Evolutionary conservation across 768 basidiomycete genomes (phyloP).

Genomic region (Russula brevipes): DNA sequence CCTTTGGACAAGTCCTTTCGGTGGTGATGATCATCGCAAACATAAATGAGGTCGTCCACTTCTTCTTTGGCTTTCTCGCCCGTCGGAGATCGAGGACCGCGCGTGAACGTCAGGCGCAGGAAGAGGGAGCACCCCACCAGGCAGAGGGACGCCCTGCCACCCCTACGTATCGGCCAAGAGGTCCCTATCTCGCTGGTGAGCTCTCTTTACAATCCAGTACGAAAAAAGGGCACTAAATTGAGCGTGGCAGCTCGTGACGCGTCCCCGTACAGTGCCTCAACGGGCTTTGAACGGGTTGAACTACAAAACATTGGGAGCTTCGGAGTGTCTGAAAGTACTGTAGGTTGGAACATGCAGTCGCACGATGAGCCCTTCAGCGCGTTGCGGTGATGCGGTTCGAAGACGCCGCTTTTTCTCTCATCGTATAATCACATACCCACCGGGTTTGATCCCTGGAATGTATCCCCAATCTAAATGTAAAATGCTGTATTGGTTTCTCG

Average conservation of each 20-base stretch:
- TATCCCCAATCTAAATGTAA: slow-evolving; percentile 1
- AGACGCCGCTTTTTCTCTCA: not conserved
- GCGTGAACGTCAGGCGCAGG: not conserved
- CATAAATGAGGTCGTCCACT: slow-evolving; percentile 9
- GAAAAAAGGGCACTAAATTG: not conserved
- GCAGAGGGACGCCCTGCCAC: not conserved
- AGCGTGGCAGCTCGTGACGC: not conserved
- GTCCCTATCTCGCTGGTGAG: not conserved
- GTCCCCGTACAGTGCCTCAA: not conserved
- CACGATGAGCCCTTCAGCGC: not conserved
- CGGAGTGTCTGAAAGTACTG: not conserved
- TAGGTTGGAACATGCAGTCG: not conserved
- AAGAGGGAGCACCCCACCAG: not conserved
- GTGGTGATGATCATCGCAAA: slow-evolving; percentile 18
- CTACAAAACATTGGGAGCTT: not conserved
- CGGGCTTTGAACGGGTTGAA: not conserved
- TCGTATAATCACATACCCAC: not conserved
- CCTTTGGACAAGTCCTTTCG: slow-evolving; percentile 19
- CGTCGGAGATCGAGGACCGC: not conserved
- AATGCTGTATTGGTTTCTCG: not conserved
- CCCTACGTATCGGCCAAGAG: not conserved
- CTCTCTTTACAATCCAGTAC: not conserved
- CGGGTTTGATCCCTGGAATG: not conserved
- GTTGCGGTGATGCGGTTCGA: slow-evolving; percentile 1
- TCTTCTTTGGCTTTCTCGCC: not conserved